Conservation (phyloP, 768 basidiomycete species). For the Lepiota brunneoincarnata region DNA sequence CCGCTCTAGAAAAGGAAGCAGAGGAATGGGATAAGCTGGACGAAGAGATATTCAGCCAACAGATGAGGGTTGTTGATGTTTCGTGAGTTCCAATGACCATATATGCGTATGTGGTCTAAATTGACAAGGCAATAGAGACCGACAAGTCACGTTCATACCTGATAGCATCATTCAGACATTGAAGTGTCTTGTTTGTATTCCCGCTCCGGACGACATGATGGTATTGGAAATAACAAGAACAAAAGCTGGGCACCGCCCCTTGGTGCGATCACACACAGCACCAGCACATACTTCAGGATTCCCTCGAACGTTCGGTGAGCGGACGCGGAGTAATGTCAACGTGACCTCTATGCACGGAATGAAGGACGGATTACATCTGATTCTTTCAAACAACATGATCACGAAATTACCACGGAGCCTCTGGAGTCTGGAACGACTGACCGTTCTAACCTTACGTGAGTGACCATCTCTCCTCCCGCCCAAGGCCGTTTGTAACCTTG, state of each 20-base stretch:
- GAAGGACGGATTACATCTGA: conserved; percentile 46
- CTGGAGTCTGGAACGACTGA: conserved; percentile 54
- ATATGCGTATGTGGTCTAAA: background rate
- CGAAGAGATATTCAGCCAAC: conserved; percentile 4
- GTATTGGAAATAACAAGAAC: conserved; percentile 4
- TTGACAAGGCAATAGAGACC: conserved; percentile 1
- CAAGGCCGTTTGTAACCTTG: background rate
- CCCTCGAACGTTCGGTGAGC: conserved; percentile 18
- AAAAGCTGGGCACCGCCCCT: conserved; percentile 12
- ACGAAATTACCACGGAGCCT: conserved; percentile 52
- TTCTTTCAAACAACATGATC: conserved; percentile 54
- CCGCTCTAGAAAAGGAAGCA: background rate
- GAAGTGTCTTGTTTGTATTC: conserved; percentile 8
- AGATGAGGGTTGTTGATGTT: conserved; percentile 9
- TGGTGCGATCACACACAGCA: conserved; percentile 24
- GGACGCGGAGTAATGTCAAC: conserved; percentile 20
- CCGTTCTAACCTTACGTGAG: conserved; percentile 64
- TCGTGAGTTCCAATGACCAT: conserved; percentile 3
- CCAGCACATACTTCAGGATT: conserved; percentile 18
- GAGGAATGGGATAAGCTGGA: conserved; percentile 10
- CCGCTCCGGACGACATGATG: conserved; percentile 7
- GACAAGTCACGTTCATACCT: conserved; percentile 9
- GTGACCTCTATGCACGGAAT: conserved; percentile 17
- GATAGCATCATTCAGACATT: conserved; percentile 8
- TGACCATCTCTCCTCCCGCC: conserved; percentile 13